phyloP scores from a whole-genome alignment of 306 rosid genomes.

The Vachellia collinsii region DNA sequence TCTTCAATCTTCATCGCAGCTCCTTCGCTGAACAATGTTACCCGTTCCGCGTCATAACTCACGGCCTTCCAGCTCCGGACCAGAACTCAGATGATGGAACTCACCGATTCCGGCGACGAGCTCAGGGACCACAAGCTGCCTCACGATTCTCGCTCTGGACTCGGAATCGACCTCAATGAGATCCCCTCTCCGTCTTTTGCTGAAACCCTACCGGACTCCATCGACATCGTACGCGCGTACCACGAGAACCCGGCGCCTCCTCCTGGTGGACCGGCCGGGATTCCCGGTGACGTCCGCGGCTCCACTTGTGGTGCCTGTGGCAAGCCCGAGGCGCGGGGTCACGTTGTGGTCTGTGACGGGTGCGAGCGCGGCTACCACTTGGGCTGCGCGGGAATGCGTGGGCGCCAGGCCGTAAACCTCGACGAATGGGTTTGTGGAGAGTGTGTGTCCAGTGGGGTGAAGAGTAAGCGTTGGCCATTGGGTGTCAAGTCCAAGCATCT shows the following conservation, averaged over 20 bases:
- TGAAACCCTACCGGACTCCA: conserved; percentile 76
- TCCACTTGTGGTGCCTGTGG: conserved; percentile 59
- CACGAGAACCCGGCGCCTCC: conserved; percentile 87
- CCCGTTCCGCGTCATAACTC: conserved; percentile 47
- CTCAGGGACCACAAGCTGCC: conserved; percentile 44
- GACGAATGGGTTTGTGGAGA: conserved; percentile 93
- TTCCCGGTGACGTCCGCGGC: conserved; percentile 48
- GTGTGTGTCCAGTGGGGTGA: conserved; percentile 62
- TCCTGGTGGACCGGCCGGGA: conserved; percentile 65
- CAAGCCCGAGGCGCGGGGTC: conserved; percentile 52
- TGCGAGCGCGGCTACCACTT: conserved; percentile 91
- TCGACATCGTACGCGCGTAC: conserved; percentile 77
- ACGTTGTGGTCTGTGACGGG: conserved; percentile 87
- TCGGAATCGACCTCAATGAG: conserved; percentile 96
- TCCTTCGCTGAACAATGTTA: conserved; percentile 62
- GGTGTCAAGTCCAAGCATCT: conserved; percentile 88
- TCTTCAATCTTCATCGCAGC: conserved; percentile 30
- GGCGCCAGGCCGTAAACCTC: conserved; percentile 48
- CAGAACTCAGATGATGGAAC: conserved; percentile 83
- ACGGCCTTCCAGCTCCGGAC: conserved; percentile 42
- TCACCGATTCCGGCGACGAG: conserved; percentile 70
- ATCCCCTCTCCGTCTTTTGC: conserved; percentile 80
- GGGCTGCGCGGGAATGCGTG: conserved; percentile 76
- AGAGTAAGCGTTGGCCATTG: conserved; percentile 93
- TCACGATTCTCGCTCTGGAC: conserved; percentile 63